Percentiles rank a stretch among this genome's conserved stretches.
phyloP scores from a whole-genome alignment of 352 stramenopile species.

The Phytophthora pistaciae region DNA sequence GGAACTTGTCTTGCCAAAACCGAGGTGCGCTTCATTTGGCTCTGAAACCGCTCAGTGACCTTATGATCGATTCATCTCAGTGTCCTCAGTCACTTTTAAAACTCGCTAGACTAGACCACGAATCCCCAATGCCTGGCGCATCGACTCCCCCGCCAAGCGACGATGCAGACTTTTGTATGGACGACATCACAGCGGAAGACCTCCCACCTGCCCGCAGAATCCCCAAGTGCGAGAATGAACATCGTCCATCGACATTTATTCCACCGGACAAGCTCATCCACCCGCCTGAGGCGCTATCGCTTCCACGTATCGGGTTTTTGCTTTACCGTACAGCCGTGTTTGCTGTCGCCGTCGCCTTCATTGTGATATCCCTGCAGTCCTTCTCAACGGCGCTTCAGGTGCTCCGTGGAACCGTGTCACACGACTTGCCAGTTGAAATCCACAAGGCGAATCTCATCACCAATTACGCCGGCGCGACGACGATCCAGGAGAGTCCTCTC shows the following conservation, averaged over 20 bases:
- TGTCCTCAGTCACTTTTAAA: slow-evolving; percentile 2
- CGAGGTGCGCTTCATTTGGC: neutral
- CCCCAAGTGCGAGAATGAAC: neutral
- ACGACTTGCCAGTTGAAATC: slow-evolving; percentile 25
- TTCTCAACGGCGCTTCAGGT: slow-evolving; percentile 21
- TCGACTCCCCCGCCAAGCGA: neutral
- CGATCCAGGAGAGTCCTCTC: slow-evolving; percentile 41
- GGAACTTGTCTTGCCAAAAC: neutral
- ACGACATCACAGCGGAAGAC: slow-evolving; percentile 9
- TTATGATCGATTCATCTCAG: slow-evolving; percentile 7
- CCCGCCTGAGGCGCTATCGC: slow-evolving; percentile 12
- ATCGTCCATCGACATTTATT: slow-evolving; percentile 1
- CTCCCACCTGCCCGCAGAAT: neutral
- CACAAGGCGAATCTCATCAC: slow-evolving; percentile 34
- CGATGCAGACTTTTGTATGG: neutral
- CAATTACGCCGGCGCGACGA: slow-evolving; percentile 31
- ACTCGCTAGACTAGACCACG: neutral
- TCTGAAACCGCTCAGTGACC: neutral
- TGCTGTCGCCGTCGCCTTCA: slow-evolving; percentile 23
- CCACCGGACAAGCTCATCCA: slow-evolving; percentile 5
- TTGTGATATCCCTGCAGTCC: slow-evolving; percentile 29
- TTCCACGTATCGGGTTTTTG: slow-evolving; percentile 20
- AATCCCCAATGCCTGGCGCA: slow-evolving; percentile 6
- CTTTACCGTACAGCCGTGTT: slow-evolving; percentile 30
- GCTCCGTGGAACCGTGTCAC: slow-evolving; percentile 21